Conservation (phyloP, 1,139 yeast genomes). For the Hemisphaericaspora lyxosophila region DNA sequence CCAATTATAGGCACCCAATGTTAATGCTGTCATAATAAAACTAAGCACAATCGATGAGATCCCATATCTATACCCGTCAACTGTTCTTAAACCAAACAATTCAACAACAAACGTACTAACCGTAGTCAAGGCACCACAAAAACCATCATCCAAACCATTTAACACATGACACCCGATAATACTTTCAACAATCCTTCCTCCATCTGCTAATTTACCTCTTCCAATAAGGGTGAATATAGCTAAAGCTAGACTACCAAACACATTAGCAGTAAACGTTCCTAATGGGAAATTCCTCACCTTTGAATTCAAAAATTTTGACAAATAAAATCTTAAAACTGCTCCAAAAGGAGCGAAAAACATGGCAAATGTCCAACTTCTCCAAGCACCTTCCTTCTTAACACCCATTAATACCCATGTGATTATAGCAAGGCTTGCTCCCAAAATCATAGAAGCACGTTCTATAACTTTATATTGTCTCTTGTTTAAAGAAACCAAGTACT, state of each 20-base stretch:
- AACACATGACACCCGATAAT: slow-evolving; percentile 51
- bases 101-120: slow-evolving; percentile 77
- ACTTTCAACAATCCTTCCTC: slow-evolving; percentile 29
- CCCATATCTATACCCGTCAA: slow-evolving; percentile 41
- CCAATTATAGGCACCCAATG: slow-evolving; percentile 59
- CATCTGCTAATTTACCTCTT: slow-evolving; percentile 37
- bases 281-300: slow-evolving; percentile 48
- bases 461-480: slow-evolving; percentile 17
- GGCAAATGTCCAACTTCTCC: slow-evolving; percentile 68
- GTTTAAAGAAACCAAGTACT: slow-evolving; percentile 35
- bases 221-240: slow-evolving; percentile 53
- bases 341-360: slow-evolving; percentile 65
- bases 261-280: slow-evolving; percentile 77
- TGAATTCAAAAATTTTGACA: slow-evolving; percentile 52
- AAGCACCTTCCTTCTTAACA: slow-evolving; percentile 34
- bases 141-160: slow-evolving; percentile 63
- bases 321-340: slow-evolving; percentile 55
- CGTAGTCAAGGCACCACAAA: slow-evolving; percentile 77
- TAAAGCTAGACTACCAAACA: slow-evolving; percentile 56
- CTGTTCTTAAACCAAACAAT: slow-evolving; percentile 39
- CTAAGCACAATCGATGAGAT: slow-evolving; percentile 34
- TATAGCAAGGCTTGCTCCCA: slow-evolving; percentile 38
- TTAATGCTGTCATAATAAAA: slow-evolving; percentile 42
- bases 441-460: slow-evolving; percentile 18
- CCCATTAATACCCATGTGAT: slow-evolving; percentile 45